Evolutionary conservation across 1,284 basidiomycete species (phyloP), one percentile per base, ranked within the genome.

Genomic region (Cutaneotrichosporon dermatis): DNA sequence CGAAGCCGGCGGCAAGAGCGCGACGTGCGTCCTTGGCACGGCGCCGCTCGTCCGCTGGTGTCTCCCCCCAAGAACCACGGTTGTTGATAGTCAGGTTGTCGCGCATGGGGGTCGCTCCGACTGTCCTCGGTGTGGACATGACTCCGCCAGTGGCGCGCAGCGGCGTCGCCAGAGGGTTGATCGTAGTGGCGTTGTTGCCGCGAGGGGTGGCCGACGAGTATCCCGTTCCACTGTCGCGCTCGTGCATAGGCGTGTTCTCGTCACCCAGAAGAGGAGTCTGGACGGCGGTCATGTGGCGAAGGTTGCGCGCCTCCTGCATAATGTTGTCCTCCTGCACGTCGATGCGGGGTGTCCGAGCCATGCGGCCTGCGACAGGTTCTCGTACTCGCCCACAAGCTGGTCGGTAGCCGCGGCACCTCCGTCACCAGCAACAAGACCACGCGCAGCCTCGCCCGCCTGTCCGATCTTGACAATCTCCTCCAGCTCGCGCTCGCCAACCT

Each of bases 381-480:
- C 90, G 73, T 99, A 99, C 59, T 96, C 92, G 63, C 90, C 92
- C 48, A 99, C 77, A 51, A 99, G 80, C 62, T 87, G 85, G 39
- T 87, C n/a, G n/a, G n/a, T n/a, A n/a, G n/a, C 89, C 56, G 89
- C 96, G 63, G 90, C 90, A 7, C 70, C 70, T 8, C 83, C 75
- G 79, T 78, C 77, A 13, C 77, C 77, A 37, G 77, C 75, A 6
- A 98, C 92, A 66, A 98, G 76, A 5, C 87, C 86, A 70, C 92
- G 87, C 8, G 93, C 89, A 61, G 85, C 87, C 79, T 97, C 91
- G 6, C 93, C 89, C 0, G 90, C 89, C 74, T 91, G 88, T 1
- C 95, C 96, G 68, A 99, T 94, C 82, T 99, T 99, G 69, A 97
- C 95, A 69, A 99, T 98, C 69, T 98, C 93, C 79, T 99, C 96